phyloP scores from a whole-genome alignment of 2,329 filamentous ascomycete genomes.

The Alternaria alternata region DNA sequence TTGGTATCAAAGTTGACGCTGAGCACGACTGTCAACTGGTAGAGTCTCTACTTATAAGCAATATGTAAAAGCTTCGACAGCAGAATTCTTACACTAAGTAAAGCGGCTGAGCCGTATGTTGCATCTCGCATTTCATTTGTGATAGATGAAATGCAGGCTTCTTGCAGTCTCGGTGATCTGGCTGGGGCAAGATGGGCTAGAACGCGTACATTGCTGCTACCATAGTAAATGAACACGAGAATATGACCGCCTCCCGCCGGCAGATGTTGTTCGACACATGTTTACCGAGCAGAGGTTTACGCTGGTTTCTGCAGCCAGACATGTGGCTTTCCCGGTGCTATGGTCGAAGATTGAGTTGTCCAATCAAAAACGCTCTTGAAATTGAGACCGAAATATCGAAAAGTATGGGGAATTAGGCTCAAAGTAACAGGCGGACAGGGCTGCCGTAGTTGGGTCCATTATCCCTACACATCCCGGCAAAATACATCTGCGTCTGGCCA shows the following conservation, averaged over 20 bases:
- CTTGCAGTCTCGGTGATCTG: slow-evolving; percentile 23
- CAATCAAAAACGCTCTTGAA: slow-evolving; percentile 30
- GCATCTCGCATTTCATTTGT: slow-evolving; percentile 41
- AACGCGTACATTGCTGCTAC: slow-evolving; percentile 20
- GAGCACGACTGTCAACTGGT: slow-evolving; percentile 7
- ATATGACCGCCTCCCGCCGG: slow-evolving; percentile 23
- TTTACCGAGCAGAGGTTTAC: slow-evolving; percentile 18
- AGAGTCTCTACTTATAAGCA: slow-evolving; percentile 35
- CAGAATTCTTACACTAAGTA: slow-evolving; percentile 1
- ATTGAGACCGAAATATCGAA: slow-evolving; percentile 27
- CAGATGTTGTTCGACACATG: slow-evolving; percentile 21
- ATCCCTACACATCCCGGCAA: slow-evolving; percentile 31
- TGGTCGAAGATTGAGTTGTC: slow-evolving; percentile 20
- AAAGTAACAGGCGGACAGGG: slow-evolving; percentile 36
- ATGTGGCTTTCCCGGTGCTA: slow-evolving; percentile 29
- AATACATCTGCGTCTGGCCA: slow-evolving; percentile 31
- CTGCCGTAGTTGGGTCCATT: slow-evolving; percentile 25
- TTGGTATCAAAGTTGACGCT: slow-evolving; percentile 13
- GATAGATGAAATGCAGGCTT: slow-evolving; percentile 36
- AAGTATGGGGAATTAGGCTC: slow-evolving; percentile 36
- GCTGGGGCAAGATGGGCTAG: slow-evolving; percentile 25
- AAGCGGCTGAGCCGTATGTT: slow-evolving; percentile 22
- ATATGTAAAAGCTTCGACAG: slow-evolving; percentile 5
- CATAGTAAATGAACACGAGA: slow-evolving; percentile 26
- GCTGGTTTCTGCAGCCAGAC: slow-evolving; percentile 15